These are phyloP conservation scores for Microbotryomycetes sp. DNA, from an alignment of 1,284 basidiomycete genomes.

Conservation along the genomic window DNA sequence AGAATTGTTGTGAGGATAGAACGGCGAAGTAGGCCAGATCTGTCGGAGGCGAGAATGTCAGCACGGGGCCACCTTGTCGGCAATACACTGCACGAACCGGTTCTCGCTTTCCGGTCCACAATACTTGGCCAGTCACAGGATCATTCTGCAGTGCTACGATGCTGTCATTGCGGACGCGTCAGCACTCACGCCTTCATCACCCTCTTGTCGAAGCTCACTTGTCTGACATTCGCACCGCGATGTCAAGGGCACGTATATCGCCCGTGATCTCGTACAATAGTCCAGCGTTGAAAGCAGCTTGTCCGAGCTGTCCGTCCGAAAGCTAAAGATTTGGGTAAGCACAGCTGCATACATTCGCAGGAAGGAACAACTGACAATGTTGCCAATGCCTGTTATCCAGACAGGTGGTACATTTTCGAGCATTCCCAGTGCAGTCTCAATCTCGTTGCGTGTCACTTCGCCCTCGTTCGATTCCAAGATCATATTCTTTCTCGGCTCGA, in stretches of 20 bases:
- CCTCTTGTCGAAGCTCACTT: conserved; percentile 3
- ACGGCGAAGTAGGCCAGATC: conserved; percentile 15
- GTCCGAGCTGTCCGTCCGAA: conserved; percentile 14
- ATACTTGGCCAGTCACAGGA: background rate
- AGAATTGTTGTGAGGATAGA: background rate
- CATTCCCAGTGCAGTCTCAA: conserved; percentile 26
- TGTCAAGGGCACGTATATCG: conserved; percentile 23
- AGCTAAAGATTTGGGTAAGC: background rate
- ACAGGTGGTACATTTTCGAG: conserved; percentile 13
- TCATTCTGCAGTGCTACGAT: conserved; percentile 23
- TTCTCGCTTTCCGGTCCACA: conserved; percentile 25
- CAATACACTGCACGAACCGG: background rate
- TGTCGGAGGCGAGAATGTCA: background rate
- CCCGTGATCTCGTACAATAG: conserved; percentile 24
- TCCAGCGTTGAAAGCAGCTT: conserved; percentile 18
- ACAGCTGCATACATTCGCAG: background rate
- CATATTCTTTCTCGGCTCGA: conserved; percentile 5
- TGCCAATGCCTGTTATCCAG: conserved; percentile 18
- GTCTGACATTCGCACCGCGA: conserved; percentile 17
- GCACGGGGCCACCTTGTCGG: too few relatives aligned
- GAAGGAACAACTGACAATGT: background rate
- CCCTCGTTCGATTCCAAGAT: conserved; percentile 5
- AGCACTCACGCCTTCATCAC: background rate
- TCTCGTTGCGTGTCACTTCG: conserved; percentile 18
- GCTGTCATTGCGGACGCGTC: background rate